These are phyloP conservation scores for Ulmus americana DNA, from an alignment of 331 rosid species.

Conservation along the genomic window DNA sequence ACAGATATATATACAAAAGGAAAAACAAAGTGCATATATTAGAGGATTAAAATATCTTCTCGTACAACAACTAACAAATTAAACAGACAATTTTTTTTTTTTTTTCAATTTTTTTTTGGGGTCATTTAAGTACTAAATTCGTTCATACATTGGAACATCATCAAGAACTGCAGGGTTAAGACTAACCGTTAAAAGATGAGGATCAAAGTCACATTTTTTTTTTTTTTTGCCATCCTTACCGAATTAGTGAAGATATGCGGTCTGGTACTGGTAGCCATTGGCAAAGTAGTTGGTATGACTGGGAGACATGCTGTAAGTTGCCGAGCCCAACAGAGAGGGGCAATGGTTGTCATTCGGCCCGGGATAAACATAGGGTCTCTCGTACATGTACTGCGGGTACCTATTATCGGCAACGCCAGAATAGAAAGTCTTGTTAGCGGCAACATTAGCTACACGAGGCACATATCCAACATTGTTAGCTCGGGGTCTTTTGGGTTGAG, in stretches of 20 bases:
- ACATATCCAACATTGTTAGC: constrained; percentile 64
- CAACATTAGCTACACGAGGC: constrained; percentile 53
- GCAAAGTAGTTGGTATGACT: constrained; percentile 84
- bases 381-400: constrained; percentile 73
- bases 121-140: constrained; percentile 42
- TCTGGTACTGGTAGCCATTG: constrained; percentile 85
- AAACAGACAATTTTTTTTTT: constrained; percentile 33
- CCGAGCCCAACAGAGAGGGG: constrained; percentile 55
- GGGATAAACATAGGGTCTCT: constrained; percentile 63
- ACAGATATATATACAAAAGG: constrained; percentile 19
- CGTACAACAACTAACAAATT: constrained; percentile 55
- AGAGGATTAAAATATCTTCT: constrained; percentile 64
- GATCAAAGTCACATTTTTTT: constrained; percentile 53
- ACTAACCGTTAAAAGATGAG: constrained; percentile 64
- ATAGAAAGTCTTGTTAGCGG: constrained; percentile 61
- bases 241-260: constrained; percentile 83
- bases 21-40: constrained; percentile 59
- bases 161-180: constrained; percentile 56
- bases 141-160: constrained; percentile 56
- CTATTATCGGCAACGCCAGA: constrained; percentile 82
- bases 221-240: constrained; percentile 42
- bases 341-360: constrained; percentile 74
- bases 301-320: constrained; percentile 63
- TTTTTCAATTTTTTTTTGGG: constrained; percentile 11
- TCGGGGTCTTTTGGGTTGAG: constrained; percentile 96